A percentile compares a stretch with the other conserved stretches of the same genome.
These are phyloP conservation scores for Phoma sp. DNA, from an alignment of 2,329 filamentous ascomycete genomes.

Conservation along the genomic window DNA sequence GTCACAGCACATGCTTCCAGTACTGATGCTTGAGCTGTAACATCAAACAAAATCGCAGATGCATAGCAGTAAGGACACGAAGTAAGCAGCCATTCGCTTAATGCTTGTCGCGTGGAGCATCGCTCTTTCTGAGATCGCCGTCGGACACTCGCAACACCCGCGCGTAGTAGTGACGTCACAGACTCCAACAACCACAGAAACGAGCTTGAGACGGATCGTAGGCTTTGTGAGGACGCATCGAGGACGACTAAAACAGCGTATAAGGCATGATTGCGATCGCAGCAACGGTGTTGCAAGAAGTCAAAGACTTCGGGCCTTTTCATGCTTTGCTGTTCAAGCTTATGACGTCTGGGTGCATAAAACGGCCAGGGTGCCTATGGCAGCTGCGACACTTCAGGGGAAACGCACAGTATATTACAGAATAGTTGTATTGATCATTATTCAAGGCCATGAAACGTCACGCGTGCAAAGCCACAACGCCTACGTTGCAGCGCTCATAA, in stretches of 20 bases:
- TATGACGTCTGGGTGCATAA: background rate
- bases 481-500: conserved; percentile 20
- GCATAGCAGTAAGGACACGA: background rate
- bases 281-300: background rate
- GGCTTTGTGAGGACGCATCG: no score
- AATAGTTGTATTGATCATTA: conserved; percentile 27
- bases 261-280: background rate
- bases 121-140: conserved; percentile 1
- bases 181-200: background rate
- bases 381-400: background rate
- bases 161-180: conserved; percentile 10
- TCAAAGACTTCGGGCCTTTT: conserved; percentile 1
- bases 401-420: background rate
- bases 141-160: background rate
- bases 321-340: conserved; percentile 4
- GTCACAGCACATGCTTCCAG: background rate
- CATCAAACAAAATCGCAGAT: background rate
- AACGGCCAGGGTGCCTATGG: background rate
- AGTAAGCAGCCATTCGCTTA: conserved; percentile 10
- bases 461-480: conserved; percentile 8
- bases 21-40: background rate
- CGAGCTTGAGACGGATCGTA: background rate
- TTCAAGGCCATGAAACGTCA: conserved; percentile 22
- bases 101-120: conserved; percentile 7
- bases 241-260: no score